A percentile compares a stretch with the other conserved stretches of the same genome.
These are phyloP conservation scores for Diophrys appendiculata DNA, from an alignment of 73 alveolate species.

Conservation along the genomic window DNA sequence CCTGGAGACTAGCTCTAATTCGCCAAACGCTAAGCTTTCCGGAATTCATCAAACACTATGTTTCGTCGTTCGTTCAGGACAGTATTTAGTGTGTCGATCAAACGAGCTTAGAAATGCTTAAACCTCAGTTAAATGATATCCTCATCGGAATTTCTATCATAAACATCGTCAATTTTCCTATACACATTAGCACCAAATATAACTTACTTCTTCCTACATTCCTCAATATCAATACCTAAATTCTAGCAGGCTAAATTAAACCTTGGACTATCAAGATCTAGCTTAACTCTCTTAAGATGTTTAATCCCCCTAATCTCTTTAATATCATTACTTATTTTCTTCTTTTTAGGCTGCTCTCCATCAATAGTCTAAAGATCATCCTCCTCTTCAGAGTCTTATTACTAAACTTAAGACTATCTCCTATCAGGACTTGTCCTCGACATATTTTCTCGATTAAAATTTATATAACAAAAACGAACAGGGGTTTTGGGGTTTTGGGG, in stretches of 20 bases:
- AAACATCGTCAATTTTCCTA: slow-evolving; percentile 29
- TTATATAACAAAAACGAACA: no score
- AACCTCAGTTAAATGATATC: slow-evolving; percentile 32
- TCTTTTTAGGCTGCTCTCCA: no score
- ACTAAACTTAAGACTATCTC: no score
- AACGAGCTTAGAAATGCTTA: slow-evolving; percentile 22
- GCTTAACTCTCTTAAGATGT: slow-evolving; percentile 27
- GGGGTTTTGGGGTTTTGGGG: no score
- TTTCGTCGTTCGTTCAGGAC: slow-evolving; percentile 29
- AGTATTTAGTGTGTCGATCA: slow-evolving; percentile 31
- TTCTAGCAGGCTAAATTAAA: slow-evolving; percentile 18
- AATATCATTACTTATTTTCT: slow-evolving; percentile 35
- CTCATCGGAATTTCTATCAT: slow-evolving; percentile 25
- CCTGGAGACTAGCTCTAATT: no score
- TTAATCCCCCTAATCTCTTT: slow-evolving; percentile 31
- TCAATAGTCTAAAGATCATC: no score
- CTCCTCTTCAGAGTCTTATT: no score
- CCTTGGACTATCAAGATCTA: slow-evolving; percentile 41
- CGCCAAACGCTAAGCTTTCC: no score
- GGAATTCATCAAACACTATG: no score
- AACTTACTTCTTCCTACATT: slow-evolving; percentile 38
- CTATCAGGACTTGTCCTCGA: no score
- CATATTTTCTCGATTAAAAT: no score
- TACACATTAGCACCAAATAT: no score
- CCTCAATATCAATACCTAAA: slow-evolving; percentile 34